Percentiles rank a stretch among this genome's conserved stretches.
Conservation (phyloP, 768 basidiomycete species). For the Sistotremastrum niveocremeum region DNA sequence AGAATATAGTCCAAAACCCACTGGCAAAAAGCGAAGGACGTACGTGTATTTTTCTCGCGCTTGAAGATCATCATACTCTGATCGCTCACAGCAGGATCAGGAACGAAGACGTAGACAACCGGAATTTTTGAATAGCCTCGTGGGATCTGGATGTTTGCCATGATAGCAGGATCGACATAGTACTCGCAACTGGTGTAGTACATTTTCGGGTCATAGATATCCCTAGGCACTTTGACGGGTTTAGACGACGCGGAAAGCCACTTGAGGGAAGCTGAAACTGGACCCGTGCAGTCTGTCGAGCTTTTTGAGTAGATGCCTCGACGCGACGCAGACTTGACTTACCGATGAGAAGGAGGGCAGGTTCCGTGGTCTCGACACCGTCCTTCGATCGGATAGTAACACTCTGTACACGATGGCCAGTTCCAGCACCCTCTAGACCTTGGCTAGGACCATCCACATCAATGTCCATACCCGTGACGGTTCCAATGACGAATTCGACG, state of each 20-base stretch:
- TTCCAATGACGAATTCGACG: conserved; percentile 11
- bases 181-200: conserved; percentile 11
- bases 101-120: conserved; percentile 7
- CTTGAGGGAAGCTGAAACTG: conserved; percentile 14
- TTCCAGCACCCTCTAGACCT: no score
- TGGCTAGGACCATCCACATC: neutral
- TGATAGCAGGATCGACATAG: conserved; percentile 3
- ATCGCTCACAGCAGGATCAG: conserved; percentile 5
- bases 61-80: conserved; percentile 5
- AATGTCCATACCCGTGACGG: conserved; percentile 6
- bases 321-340: conserved; percentile 2
- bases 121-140: conserved; percentile 7
- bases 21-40: neutral
- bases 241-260: conserved; percentile 8
- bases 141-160: conserved; percentile 10
- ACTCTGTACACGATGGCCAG: neutral
- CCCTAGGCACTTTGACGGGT: conserved; percentile 9
- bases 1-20: no score
- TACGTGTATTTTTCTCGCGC: conserved; percentile 8
- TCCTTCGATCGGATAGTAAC: conserved; percentile 8
- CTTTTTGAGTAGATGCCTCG: neutral
- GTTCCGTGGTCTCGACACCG: neutral
- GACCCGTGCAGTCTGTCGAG: conserved; percentile 15
- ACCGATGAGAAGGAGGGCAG: conserved; percentile 11
- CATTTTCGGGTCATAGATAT: conserved; percentile 15